A percentile compares a stretch with the other conserved stretches of the same genome.
phyloP scores from a whole-genome alignment of 2,329 filamentous ascomycete genomes.

The Fusarium foetens region DNA sequence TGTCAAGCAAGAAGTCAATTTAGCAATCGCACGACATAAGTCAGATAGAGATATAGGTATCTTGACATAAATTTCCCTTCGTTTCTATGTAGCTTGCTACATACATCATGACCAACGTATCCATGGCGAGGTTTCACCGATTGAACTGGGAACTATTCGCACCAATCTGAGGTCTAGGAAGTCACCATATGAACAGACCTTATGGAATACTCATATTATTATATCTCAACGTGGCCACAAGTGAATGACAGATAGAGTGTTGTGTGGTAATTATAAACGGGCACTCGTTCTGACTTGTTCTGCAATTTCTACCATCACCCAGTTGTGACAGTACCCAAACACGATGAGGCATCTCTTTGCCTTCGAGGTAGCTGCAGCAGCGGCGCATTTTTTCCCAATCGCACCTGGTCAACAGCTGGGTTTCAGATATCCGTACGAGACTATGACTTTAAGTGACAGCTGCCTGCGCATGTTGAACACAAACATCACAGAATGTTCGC shows the following conservation, averaged over 20 bases:
- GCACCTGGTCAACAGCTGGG: background rate
- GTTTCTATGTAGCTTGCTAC: background rate
- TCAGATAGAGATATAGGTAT: background rate
- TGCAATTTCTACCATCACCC: background rate
- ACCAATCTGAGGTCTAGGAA: no score
- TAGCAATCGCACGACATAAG: no score
- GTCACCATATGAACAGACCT: no score
- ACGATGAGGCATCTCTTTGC: background rate
- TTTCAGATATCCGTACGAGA: background rate
- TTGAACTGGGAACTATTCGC: background rate
- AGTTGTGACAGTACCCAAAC: background rate
- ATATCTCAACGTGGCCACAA: background rate
- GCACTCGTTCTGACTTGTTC: background rate
- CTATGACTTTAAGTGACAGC: background rate
- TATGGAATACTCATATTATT: no score
- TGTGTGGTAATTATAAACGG: fast-evolving
- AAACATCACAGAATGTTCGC: background rate
- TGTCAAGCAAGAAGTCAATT: background rate
- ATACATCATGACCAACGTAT: background rate
- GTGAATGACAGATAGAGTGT: fast-evolving
- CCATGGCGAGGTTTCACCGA: background rate
- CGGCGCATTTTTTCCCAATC: background rate
- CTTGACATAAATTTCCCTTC: fast-evolving
- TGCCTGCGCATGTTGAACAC: background rate
- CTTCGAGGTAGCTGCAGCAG: background rate